Conservation (phyloP, 2,329 filamentous ascomycete species). For the Fusarium odoratissimum region DNA sequence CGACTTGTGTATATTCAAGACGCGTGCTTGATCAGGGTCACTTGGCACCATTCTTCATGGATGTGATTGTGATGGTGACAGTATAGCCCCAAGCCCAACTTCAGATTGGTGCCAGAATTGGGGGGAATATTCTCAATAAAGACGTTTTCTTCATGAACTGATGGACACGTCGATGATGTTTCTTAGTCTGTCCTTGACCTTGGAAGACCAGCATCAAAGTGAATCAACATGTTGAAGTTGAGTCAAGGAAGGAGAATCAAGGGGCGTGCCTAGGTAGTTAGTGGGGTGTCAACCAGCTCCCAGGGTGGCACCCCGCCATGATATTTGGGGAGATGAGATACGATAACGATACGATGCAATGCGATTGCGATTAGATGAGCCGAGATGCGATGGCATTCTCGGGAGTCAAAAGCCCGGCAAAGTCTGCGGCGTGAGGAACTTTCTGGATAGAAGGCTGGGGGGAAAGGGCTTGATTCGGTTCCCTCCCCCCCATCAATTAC, state of each 20-base stretch:
- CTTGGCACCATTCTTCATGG: background rate
- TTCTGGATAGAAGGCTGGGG: background rate
- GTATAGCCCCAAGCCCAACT: background rate
- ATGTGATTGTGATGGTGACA: background rate
- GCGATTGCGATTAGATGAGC: conserved; percentile 37
- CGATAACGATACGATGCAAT: conserved; percentile 43
- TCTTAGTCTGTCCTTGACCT: background rate
- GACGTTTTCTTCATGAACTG: background rate
- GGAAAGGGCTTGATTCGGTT: background rate
- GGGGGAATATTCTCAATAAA: background rate
- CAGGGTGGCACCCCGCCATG: conserved; percentile 24
- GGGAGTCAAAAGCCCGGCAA: background rate
- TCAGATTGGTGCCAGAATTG: background rate
- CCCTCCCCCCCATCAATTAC: background rate
- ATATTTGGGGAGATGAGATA: conserved; percentile 42
- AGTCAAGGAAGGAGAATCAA: conserved; percentile 2
- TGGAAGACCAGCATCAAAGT: conserved; percentile 1
- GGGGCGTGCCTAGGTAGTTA: conserved; percentile 15
- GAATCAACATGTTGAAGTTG: background rate
- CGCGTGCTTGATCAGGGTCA: conserved; percentile 15
- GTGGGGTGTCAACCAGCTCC: conserved; percentile 28
- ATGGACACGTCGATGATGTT: background rate
- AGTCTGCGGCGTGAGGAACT: background rate
- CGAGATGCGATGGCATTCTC: conserved; percentile 7
- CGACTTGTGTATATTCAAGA: conserved; percentile 16